Evolutionary conservation across 306 rosid genomes (phyloP).

Genomic region (Rubus idaeus): DNA sequence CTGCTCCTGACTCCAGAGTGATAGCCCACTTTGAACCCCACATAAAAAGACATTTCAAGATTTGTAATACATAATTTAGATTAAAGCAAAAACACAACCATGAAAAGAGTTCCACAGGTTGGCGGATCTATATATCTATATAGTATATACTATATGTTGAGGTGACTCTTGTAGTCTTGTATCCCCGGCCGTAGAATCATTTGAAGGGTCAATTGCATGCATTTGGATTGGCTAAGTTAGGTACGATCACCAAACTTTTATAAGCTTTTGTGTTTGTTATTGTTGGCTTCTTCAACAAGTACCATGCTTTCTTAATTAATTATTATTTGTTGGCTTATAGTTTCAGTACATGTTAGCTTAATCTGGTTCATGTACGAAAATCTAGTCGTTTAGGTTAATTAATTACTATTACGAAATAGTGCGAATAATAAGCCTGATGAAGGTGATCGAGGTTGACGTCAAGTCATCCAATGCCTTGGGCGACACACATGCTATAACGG

Average conservation of each 20-base stretch:
- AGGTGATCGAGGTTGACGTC: background rate
- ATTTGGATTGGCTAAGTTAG: background rate
- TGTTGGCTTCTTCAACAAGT: background rate
- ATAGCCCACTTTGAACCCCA: no score
- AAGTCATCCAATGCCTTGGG: background rate
- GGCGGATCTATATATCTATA: background rate
- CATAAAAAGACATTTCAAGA: background rate
- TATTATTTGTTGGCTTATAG: background rate
- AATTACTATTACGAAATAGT: background rate
- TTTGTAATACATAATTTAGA: background rate
- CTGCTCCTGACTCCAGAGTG: no score
- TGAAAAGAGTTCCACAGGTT: background rate
- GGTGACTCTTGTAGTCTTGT: conserved; percentile 35
- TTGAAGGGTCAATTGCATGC: conserved; percentile 43
- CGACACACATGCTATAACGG: background rate
- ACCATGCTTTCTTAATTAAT: background rate
- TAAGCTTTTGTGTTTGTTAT: background rate
- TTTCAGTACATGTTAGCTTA: background rate
- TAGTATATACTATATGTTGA: conserved; percentile 13
- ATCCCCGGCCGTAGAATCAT: conserved; percentile 44
- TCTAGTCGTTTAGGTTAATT: no score
- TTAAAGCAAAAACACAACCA: background rate
- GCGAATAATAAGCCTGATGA: background rate
- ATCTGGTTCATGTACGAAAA: background rate
- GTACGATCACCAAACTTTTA: background rate